These are phyloP conservation scores for Ceratobasidium sp. DNA, from an alignment of 1,284 basidiomycete species.

Conservation along the genomic window DNA sequence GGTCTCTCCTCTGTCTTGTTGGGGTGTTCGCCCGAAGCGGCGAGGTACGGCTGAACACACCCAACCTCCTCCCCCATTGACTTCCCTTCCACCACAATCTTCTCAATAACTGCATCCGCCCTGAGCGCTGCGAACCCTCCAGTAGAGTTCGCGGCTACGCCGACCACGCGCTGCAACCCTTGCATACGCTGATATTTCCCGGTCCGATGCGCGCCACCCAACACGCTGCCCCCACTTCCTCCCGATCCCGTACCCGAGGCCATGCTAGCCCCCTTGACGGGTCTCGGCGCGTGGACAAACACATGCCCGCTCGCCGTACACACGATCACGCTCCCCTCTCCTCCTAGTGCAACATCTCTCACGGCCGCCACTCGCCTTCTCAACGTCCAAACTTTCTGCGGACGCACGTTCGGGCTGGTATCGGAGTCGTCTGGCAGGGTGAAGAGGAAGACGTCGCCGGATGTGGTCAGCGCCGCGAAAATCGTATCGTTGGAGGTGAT, in stretches of 20 bases:
- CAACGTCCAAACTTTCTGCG: constrained; percentile 34
- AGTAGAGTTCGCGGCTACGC: constrained; percentile 88
- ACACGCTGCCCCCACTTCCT: not conserved
- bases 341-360: constrained; percentile 89
- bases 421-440: constrained; percentile 60
- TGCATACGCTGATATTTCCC: constrained; percentile 89
- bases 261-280: constrained; percentile 32
- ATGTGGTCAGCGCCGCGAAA: constrained; percentile 88
- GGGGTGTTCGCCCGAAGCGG: not conserved
- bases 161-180: constrained; percentile 85
- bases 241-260: constrained; percentile 2
- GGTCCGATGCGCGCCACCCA: constrained; percentile 62
- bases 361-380: constrained; percentile 40
- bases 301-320: constrained; percentile 97
- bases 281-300: constrained; percentile 78
- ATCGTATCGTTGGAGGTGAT: constrained; percentile 84
- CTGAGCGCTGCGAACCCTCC: constrained; percentile 92
- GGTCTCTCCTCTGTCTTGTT: constrained; percentile 39
- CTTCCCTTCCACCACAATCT: constrained; percentile 70
- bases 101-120: constrained; percentile 74
- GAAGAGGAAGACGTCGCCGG: constrained; percentile 95
- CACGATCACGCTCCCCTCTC: constrained; percentile 90
- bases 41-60: constrained; percentile 56
- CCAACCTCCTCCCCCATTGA: constrained; percentile 78
- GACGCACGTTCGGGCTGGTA: constrained; percentile 15